Conservation (phyloP, 1,139 yeast genomes). For the Zygosaccharomyces pseudobailii region DNA sequence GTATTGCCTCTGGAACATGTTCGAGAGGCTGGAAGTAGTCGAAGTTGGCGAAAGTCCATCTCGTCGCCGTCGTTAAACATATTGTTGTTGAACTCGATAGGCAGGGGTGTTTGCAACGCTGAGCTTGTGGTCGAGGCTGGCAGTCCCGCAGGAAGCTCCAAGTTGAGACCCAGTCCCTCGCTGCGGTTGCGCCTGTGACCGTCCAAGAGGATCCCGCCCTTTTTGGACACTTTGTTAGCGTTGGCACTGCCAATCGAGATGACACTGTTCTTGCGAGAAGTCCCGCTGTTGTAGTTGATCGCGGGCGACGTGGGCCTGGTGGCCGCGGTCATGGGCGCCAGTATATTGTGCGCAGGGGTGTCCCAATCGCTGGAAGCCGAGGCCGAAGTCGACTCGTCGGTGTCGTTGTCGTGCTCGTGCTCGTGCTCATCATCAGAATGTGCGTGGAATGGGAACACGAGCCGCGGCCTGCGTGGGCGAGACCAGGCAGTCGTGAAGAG, state of each 20-base stretch:
- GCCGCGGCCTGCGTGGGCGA: slow-evolving; percentile 5
- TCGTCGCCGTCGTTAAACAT: slow-evolving; percentile 8
- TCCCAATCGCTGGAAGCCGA: slow-evolving; percentile 10
- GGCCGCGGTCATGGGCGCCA: slow-evolving; percentile 7
- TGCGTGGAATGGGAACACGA: neutral
- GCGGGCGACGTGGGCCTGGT: slow-evolving; percentile 10
- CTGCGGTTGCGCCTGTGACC: slow-evolving; percentile 11
- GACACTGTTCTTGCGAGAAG: slow-evolving; percentile 15
- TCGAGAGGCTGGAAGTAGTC: neutral
- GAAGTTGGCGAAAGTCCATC: neutral
- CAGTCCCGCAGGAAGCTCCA: slow-evolving; percentile 9
- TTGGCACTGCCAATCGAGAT: slow-evolving; percentile 11
- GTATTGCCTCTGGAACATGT: slow-evolving; percentile 3
- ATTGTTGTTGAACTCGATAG: slow-evolving; percentile 13
- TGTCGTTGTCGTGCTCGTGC: slow-evolving; percentile 5
- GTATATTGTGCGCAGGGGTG: slow-evolving; percentile 6
- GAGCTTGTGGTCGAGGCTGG: neutral
- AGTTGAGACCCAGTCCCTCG: slow-evolving; percentile 9
- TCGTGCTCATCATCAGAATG: neutral
- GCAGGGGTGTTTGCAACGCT: slow-evolving; percentile 2
- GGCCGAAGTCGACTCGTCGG: slow-evolving; percentile 8
- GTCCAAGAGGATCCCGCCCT: slow-evolving; percentile 6
- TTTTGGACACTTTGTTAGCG: slow-evolving; percentile 11
- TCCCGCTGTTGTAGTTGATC: neutral
- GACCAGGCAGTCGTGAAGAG: slow-evolving; percentile 15